Evolutionary conservation across 2,329 filamentous ascomycete species (phyloP).

Genomic region (Escovopsis sp.): DNA sequence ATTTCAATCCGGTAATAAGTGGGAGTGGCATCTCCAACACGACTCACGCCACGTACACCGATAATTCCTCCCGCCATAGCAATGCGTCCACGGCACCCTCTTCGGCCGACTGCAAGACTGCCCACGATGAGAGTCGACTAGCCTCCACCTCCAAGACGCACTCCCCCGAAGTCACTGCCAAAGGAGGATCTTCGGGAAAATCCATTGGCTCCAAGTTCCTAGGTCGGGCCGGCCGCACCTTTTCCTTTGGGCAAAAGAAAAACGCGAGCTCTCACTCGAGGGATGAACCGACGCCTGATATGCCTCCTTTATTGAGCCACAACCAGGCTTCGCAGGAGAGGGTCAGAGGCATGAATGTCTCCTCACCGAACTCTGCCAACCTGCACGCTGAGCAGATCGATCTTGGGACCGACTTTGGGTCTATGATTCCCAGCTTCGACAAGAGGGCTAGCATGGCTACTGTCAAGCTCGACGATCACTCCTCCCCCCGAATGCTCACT

Average conservation of each 20-base stretch:
- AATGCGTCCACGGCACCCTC: constrained; percentile 47
- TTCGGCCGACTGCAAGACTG: constrained; percentile 27
- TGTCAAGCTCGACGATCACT: constrained; percentile 24
- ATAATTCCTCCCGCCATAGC: constrained; percentile 46
- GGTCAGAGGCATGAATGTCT: constrained; percentile 36
- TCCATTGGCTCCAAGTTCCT: constrained; percentile 35
- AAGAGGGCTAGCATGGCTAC: constrained; percentile 38
- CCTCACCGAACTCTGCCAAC: constrained; percentile 36
- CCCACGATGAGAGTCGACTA: constrained; percentile 15
- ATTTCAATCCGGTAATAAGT: constrained; percentile 23
- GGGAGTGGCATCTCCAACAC: constrained; percentile 46
- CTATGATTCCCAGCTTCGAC: constrained; percentile 39
- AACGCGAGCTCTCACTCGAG: constrained; percentile 16
- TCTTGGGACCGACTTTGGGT: constrained; percentile 41
- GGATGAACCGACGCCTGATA: constrained; percentile 16
- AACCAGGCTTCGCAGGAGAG: constrained; percentile 12
- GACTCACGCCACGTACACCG: constrained; percentile 42
- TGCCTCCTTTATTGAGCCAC: constrained; percentile 15
- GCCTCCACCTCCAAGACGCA: constrained; percentile 9
- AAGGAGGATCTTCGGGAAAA: constrained; percentile 26
- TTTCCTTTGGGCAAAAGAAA: constrained; percentile 45
- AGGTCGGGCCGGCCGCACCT: constrained; percentile 40
- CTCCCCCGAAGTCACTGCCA: constrained; percentile 19
- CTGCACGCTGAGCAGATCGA: constrained; percentile 32
- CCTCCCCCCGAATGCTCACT: constrained; percentile 29